Evolutionary conservation across 768 basidiomycete genomes (phyloP), one percentile per base, ranked within the genome.

Genomic region (Tricholoma sp.): DNA sequence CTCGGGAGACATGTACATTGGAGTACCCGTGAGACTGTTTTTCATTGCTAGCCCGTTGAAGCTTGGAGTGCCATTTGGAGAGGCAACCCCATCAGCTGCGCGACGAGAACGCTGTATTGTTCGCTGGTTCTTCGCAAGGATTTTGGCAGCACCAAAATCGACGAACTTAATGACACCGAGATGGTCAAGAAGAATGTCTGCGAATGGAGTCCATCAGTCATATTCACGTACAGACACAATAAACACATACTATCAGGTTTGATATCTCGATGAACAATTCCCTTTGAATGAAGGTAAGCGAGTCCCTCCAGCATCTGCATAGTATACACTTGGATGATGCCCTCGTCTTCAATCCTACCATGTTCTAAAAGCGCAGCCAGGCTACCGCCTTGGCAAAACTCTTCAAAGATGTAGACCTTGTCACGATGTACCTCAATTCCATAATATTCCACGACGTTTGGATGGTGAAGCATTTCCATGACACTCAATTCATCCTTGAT

Each of bases 1-100:
- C 68, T 99, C 97, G 1, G 97, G 97, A 5, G 95, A 97, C 93
- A 99, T 98, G 71, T 99, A 98, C 96, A 98, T 98, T 0, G 97
- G 97, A 11, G 97, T 99, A 15, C 94, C 96, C 1, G 95, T 97
- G 33, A 99, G 74, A 62, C 90, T 91, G 72, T 94, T 94, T 67
- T 86, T 86, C 72, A 87, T 76, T 5, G 79, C 83, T 24, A 79
- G 68, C 5, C 76, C 75, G 63, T 67, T 80, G 60, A 72, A 58
- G 60, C 73, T 67, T 29, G 69, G 63, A 42, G 70, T 63, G 9
- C 67, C 65, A 48, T 66, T 71, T 56, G 61, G 54, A n/a, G 65
- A 61, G 50, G 59, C 54, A 18, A 65, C 63, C n/a, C 72, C 65
- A 55, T 81, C 83, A 2, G 79, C 65, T 6, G 72, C 74, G 28